Conservation (phyloP, 495 filamentous ascomycete genomes). For the Opeltia flavorubescens region DNA sequence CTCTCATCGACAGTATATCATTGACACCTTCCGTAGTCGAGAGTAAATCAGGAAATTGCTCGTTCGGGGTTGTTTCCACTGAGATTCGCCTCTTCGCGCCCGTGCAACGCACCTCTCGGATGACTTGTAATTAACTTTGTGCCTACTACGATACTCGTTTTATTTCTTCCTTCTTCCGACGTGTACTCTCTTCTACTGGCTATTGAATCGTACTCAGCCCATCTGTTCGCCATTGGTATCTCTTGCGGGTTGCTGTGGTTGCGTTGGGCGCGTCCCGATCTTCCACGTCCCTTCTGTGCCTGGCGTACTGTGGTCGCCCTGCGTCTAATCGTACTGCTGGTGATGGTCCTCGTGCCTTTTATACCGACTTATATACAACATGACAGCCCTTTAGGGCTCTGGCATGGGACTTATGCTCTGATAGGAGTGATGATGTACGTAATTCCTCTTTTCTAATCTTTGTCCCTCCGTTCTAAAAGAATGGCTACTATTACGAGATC, state of each 20-base stretch:
- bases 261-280: slow-evolving; percentile 42
- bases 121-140: slow-evolving; percentile 55
- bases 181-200: slow-evolving; percentile 64
- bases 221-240: slow-evolving; percentile 44
- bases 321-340: slow-evolving; percentile 28
- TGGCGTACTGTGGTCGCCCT: slow-evolving; percentile 42
- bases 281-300: slow-evolving; percentile 54
- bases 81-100: slow-evolving; percentile 46
- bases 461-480: no score
- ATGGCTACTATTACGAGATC: no score
- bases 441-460: neutral
- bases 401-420: slow-evolving; percentile 59
- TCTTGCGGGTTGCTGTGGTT: slow-evolving; percentile 48
- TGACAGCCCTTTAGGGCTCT: slow-evolving; percentile 42
- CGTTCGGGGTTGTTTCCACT: slow-evolving; percentile 58
- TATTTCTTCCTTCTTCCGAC: slow-evolving; percentile 45
- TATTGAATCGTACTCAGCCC: slow-evolving; percentile 55
- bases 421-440: slow-evolving; percentile 58
- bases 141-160: slow-evolving; percentile 45
- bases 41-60: slow-evolving; percentile 55
- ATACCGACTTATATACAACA: slow-evolving; percentile 30
- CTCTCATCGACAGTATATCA: slow-evolving; percentile 3
- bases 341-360: slow-evolving; percentile 41
- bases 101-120: slow-evolving; percentile 53
- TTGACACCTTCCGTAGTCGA: slow-evolving; percentile 30